Evolutionary conservation across 1,284 basidiomycete species (phyloP).

Genomic region (Tilletia walkeri): DNA sequence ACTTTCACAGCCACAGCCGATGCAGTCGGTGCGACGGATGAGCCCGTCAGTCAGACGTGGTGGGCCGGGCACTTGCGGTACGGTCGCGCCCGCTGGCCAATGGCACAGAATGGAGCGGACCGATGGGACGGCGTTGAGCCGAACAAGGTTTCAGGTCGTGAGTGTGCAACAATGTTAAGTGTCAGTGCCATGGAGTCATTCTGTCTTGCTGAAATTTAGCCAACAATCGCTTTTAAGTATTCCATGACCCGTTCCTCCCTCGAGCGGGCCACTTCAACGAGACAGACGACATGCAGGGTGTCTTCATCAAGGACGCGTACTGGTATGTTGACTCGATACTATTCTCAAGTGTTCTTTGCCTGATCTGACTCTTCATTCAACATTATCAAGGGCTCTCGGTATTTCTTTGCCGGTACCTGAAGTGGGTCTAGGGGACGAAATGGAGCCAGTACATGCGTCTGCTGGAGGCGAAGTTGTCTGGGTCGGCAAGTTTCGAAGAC

Average conservation of each 20-base stretch:
- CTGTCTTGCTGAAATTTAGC: too few species aligned
- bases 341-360: not conserved
- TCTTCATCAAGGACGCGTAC: conserved; percentile 31
- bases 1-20: conserved; percentile 28
- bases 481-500: conserved; percentile 30
- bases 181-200: too few species aligned
- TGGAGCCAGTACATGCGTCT: conserved; percentile 40
- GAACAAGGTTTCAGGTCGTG: conserved; percentile 31
- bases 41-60: conserved; percentile 26
- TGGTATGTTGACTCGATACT: conserved; percentile 32
- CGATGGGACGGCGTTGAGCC: conserved; percentile 32
- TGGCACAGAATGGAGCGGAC: conserved; percentile 30
- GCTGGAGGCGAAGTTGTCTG: conserved; percentile 44
- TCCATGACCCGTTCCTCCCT: conserved; percentile 42
- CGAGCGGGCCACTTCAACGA: conserved; percentile 5
- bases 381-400: conserved; percentile 19
- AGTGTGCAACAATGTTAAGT: not conserved
- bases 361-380: conserved; percentile 17
- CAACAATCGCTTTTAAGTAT: conserved; percentile 16
- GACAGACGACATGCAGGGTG: conserved; percentile 25
- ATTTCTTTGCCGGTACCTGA: conserved; percentile 20
- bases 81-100: conserved; percentile 38
- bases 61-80: conserved; percentile 40
- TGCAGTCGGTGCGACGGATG: conserved; percentile 1
- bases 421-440: conserved; percentile 22